Evolutionary conservation across 2,329 filamentous ascomycete genomes (phyloP), one percentile per base, ranked within the genome.

Genomic region (Ophiostoma perfectum): DNA sequence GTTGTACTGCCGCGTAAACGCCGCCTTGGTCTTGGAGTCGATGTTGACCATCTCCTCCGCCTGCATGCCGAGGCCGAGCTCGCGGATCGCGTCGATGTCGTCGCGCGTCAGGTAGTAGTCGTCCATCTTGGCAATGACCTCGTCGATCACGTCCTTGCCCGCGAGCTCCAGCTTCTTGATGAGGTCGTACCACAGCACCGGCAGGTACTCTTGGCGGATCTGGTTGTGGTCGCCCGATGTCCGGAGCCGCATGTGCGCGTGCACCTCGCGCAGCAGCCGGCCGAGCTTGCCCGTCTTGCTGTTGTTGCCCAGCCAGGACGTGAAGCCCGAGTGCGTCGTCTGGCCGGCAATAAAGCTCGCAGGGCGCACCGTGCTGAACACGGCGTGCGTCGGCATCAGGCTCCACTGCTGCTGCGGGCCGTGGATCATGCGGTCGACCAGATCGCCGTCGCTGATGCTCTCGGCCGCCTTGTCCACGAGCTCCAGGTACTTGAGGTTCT

Each of bases 351-450:
- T 83, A 75, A 90, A 97, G 77, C 92, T 97, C 7, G 95, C 90
- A 4, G 95, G 95, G 39, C 91, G 85, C 38, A 99, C 94, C 67
- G 96, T 96, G 76, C 93, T 97, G 80, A 98, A 97, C 52, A 97
- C 85, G 39, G 93, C 95, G 78, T 99, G 95, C 1, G 92, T 90
- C 14, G 95, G 95, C 95, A 99, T 99, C 71, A 99, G 80, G 75
- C 91, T 95, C 95, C 95, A 99, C 71, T 99, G 95, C 76, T 99
- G 95, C 76, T 99, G 95, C 62, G 92, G 92, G 39, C 95, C 95
- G 77, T 99, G 95, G 70, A 99, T 99, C 94, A 99, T 97, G 66
- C 92, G 86, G 78, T 99, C 95, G 2, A 98, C 92, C 47, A 99
- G 81, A 77, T 99, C 95, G 70, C 95, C 95, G 75, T 99, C 95